Evolutionary conservation across 495 filamentous ascomycete genomes (phyloP), one percentile per base, ranked within the genome.

Genomic region (Terfezia claveryi): DNA sequence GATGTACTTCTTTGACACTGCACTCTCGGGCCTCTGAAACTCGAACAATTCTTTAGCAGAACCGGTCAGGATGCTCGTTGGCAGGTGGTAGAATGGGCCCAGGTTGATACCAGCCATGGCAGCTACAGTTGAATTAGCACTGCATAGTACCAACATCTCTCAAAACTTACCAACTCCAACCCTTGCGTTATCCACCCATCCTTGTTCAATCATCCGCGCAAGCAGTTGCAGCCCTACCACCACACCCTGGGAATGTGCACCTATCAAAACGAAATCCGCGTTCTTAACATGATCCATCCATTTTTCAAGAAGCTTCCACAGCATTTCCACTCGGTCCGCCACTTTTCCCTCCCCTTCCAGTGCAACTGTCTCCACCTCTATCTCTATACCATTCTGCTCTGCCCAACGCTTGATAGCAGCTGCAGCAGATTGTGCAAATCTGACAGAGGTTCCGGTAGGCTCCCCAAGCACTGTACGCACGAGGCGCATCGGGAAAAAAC

Each of bases 341-440:
- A 98, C 91, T 64, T 82, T 85, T n/a, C 91, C 91, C 70, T 98
- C 91, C n/a, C 91, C 91, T 71, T 96, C 91, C 5, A 98, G 73
- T 14, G 91, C 86, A 6, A 96, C 81, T 61, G 92, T 94, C 60
- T 93, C 87, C 52, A 98, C 82, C 59, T 79, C 75, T 51, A 76
- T 75, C 50, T 76, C 73, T 41, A 80, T 80, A 36, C 77, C 76
- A 54, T 83, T 77, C 51, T 71, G 70, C 46, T 83, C 77, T 1
- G 81, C 76, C 82, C 86, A 98, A 56, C 80, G 75, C 55, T 80
- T 75, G 59, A 98, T 87, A 1, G 89, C 80, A 32, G 80, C 78
- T 12, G 87, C 87, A 14, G 85, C 86, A 66, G 84, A 80, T 58
- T 83, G 91, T 10, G 88, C 87, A 64, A 98, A 98, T 46, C 84